Base-by-base conservation (phyloP, 1,284 basidiomycete genomes). In the Caloboletus inedulis region DNA sequence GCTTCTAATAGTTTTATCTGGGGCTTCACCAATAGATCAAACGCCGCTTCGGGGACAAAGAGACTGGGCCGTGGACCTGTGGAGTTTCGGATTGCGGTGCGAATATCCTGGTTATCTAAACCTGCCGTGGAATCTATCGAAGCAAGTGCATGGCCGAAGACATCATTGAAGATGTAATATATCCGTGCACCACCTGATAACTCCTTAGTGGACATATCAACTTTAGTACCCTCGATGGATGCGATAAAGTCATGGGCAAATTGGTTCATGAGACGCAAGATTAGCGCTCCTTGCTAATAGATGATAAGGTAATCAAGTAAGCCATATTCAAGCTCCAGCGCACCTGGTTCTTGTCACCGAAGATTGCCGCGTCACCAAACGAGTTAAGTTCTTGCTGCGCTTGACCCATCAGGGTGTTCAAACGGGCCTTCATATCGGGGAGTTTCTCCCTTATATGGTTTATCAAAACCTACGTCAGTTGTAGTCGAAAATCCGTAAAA, bases 131-230 rank as follows among this genome's bases (percentile, higher is more conserved):
- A 87, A 65, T 98, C 92, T 67, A 99, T 93, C 14, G 85, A 89
- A 56, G 85, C 81, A 8, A 99, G 82, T 0, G 96, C 96, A 49
- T 89, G 81, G 6, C 97, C 97, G 66, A 99, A 99, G 46, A 99
- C 86, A 63, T 99, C 97, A 69, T 98, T 94, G 82, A 99, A 99
- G 71, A 99, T 98, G 76, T 98, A 98, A 74, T 98, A 99, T 71
- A 99, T 94, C 51, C 97, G 83, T 10, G 97, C 97, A 51, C 97
- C 97, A 40, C 97, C 97, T 27, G 92, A 98, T 9, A 99, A 84
- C 69, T 99, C 97, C 70, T 99, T 99, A 4, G 97, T 99, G 2
- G 94, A 97, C 62, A 98, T 92, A 61, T 98, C 93, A 43, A 96
- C 82, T 53, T 93, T 92, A n/a, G 94, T 98, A 47, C 97, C 97